Conservation (phyloP, 2,329 filamentous ascomycete species). For the Zopfia rhizophila region DNA sequence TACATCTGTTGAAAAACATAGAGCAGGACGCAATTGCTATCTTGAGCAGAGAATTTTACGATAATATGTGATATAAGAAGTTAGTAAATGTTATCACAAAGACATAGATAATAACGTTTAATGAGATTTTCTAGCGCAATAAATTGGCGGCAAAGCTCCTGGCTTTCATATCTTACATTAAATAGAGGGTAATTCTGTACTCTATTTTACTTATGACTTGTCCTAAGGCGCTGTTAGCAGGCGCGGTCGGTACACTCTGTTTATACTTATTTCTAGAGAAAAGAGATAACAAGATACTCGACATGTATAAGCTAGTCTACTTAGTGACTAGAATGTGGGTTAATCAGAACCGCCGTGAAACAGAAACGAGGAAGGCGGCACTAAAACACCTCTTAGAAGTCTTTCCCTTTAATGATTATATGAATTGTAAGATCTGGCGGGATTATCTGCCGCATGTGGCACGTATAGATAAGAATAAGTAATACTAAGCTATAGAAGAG, state of each 20-base stretch:
- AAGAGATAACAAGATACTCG: constrained; percentile 11
- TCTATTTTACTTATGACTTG: constrained; percentile 22
- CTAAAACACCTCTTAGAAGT: constrained; percentile 15
- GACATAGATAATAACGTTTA: constrained; percentile 58
- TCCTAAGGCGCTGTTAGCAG: constrained; percentile 19
- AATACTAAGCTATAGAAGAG: constrained; percentile 3
- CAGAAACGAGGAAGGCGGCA: constrained; percentile 9
- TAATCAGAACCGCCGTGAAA: constrained; percentile 3
- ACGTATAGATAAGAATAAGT: constrained; percentile 14
- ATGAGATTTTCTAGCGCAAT: constrained; percentile 38
- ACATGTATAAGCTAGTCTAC: constrained; percentile 28
- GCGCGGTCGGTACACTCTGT: constrained; percentile 34
- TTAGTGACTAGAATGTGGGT: constrained; percentile 28
- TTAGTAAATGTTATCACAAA: constrained; percentile 53
- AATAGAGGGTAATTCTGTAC: constrained; percentile 28
- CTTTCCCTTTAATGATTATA: constrained; percentile 22
- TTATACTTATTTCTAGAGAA: constrained; percentile 33
- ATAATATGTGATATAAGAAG: constrained; percentile 48
- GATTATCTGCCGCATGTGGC: constrained; percentile 25
- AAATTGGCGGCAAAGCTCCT: constrained; percentile 50
- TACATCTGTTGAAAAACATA: constrained; percentile 43
- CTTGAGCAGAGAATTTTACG: constrained; percentile 53
- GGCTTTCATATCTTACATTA: constrained; percentile 50
- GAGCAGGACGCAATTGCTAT: constrained; percentile 47
- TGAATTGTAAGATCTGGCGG: constrained; percentile 20